Base-by-base conservation (phyloP, 73 alveolate genomes). In the Stentor coeruleus region DNA sequence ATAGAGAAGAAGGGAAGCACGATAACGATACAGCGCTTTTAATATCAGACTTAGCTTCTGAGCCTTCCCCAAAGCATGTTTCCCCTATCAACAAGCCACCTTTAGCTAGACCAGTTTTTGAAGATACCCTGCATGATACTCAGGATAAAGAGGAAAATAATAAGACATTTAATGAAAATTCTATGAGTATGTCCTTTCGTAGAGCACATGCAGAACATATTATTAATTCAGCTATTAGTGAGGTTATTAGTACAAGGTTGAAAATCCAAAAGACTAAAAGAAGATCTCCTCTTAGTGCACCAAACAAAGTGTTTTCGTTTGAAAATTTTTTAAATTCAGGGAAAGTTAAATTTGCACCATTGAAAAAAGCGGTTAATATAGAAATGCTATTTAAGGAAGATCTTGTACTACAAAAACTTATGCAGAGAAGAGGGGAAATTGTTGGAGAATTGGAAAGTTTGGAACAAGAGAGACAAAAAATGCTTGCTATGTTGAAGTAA, bases 181-280 rank as follows among this genome's bases (percentile, higher is more conserved):
- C 79, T 28, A 66, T 66, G 79, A 66, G 79, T 2, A 66, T 66
- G 79, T 66, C 79, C 11, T 66, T 66, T 66, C n/a, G 79, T 28
- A 66, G 79, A 33, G 79, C 39, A 20, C n/a, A 66, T 66, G 39
- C 79, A 20, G 79, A 66, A 2, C 79, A 66, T 26, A 20, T 66
- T 26, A 20, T 66, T 28, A 66, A 31, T 40, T 20, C n/a, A 20
- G 79, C 79, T 33, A 66, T 66, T 11, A 66, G 79, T 33, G 79
- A 66, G n/a, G 37, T 66, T 20, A 66, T 66, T 40, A 66, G 49
- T 15, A 26, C n/a, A 66, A 20, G 37, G 2, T 31, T 66, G 11
- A 40, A 40, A 26, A 66, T 66, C 37, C 28, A n/a, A 57, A n/a
- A 20, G 2, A n/a, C 15, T 57, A 57, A 31, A 57, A 31, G 2